Conservation (phyloP, 768 basidiomycete genomes). For the Trametes elegans region DNA sequence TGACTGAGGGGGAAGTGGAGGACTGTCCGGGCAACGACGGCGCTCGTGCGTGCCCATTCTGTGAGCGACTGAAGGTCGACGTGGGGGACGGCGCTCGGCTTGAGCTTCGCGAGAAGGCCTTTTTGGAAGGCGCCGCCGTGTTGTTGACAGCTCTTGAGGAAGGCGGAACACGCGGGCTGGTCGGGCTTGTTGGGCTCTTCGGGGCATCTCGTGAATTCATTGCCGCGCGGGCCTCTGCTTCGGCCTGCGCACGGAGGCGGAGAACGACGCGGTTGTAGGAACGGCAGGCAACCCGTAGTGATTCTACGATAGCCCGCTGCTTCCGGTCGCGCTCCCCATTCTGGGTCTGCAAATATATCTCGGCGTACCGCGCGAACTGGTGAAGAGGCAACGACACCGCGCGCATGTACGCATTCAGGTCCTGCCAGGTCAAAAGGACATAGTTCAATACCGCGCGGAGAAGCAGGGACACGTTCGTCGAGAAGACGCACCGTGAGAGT, state of each 20-base stretch:
- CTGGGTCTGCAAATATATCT: constrained; percentile 54
- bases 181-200: constrained; percentile 5
- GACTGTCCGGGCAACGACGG: not conserved
- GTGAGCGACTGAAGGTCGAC: constrained; percentile 45
- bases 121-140: constrained; percentile 7
- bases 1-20: constrained; percentile 6
- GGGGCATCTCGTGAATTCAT: constrained; percentile 4
- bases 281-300: constrained; percentile 60
- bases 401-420: constrained; percentile 76
- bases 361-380: constrained; percentile 63
- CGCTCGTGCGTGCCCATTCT: constrained; percentile 14
- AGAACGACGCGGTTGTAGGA: constrained; percentile 81
- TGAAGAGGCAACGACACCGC: constrained; percentile 76
- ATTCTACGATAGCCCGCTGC: constrained; percentile 43
- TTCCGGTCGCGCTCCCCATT: constrained; percentile 34
- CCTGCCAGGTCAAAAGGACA: constrained; percentile 41
- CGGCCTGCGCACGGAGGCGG: constrained; percentile 76
- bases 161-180: constrained; percentile 10
- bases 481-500: constrained; percentile 54
- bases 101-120: constrained; percentile 39
- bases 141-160: constrained; percentile 7
- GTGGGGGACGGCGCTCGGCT: constrained; percentile 72
- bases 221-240: constrained; percentile 44
- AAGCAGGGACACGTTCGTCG: not conserved
- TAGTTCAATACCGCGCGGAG: not conserved